Percentiles rank a stretch among this genome's conserved stretches.
phyloP scores from a whole-genome alignment of 805 yeast species.

The Saturnispora bothae region DNA sequence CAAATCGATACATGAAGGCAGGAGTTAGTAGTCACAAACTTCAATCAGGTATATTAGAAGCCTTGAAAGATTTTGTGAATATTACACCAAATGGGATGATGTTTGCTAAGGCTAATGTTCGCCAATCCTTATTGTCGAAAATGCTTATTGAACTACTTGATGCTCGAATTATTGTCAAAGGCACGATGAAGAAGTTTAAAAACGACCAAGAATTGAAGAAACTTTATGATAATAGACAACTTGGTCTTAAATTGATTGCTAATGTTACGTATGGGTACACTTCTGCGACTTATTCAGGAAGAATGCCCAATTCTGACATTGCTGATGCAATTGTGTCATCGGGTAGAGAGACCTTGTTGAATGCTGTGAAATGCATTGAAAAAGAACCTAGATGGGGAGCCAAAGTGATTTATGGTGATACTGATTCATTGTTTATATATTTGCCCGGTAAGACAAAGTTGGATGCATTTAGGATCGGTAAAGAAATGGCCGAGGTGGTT shows the following conservation, averaged over 20 bases:
- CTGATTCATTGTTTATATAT: constrained; percentile 86
- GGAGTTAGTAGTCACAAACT: constrained; percentile 45
- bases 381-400: constrained; percentile 60
- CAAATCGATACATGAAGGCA: constrained; percentile 32
- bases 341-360: constrained; percentile 74
- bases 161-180: constrained; percentile 68
- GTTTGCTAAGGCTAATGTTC: constrained; percentile 53
- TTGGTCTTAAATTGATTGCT: constrained; percentile 83
- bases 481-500: constrained; percentile 52
- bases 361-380: constrained; percentile 63
- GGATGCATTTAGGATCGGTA: constrained; percentile 73
- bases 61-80: constrained; percentile 43
- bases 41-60: constrained; percentile 45
- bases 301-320: constrained; percentile 94
- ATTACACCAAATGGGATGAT: constrained; percentile 83
- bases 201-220: constrained; percentile 40
- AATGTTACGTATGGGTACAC: constrained; percentile 96
- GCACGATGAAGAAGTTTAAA: constrained; percentile 49
- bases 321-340: constrained; percentile 92
- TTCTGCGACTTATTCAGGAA: constrained; percentile 87
- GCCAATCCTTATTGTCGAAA: constrained; percentile 68
- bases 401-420: constrained; percentile 92
- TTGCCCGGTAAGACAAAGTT: constrained; percentile 69
- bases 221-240: constrained; percentile 63
- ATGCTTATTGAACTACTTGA: constrained; percentile 80